A percentile compares a stretch with the other conserved stretches of the same genome.
Conservation (phyloP, 805 yeast species). For the Saccharomyces kudriavzevii region DNA sequence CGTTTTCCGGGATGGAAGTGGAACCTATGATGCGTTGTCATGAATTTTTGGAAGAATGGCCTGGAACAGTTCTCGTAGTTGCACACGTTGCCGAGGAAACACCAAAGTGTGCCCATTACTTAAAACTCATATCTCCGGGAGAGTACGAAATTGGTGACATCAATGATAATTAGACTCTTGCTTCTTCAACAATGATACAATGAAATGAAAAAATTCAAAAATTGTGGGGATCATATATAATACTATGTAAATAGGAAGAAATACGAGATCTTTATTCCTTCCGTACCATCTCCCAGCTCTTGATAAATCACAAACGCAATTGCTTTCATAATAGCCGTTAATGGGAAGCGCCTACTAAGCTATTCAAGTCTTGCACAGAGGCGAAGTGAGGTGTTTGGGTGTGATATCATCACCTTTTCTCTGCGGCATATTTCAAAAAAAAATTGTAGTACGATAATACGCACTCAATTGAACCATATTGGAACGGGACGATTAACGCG, state of each 20-base stretch:
- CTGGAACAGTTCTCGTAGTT: conserved; percentile 67
- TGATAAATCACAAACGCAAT: not conserved
- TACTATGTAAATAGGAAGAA: not conserved
- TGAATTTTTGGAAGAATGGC: conserved; percentile 41
- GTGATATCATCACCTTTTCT: not conserved
- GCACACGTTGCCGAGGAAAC: conserved; percentile 78
- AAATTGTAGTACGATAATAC: not conserved
- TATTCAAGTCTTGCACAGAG: not conserved
- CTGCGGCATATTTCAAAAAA: not conserved
- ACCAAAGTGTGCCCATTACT: conserved; percentile 52
- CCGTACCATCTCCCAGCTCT: not conserved
- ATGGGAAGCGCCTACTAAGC: not conserved
- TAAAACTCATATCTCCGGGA: conserved; percentile 32
- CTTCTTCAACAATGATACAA: not conserved
- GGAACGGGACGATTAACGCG: not conserved
- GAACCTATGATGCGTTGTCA: conserved; percentile 50
- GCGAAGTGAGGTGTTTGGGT: not conserved
- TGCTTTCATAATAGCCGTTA: not conserved
- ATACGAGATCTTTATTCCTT: not conserved
- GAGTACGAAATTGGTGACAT: conserved; percentile 27
- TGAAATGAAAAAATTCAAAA: not conserved
- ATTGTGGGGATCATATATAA: not conserved
- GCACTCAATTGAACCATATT: not conserved
- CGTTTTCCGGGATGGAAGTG: conserved; percentile 82
- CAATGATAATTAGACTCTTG: not conserved